Evolutionary conservation across 495 filamentous ascomycete species (phyloP).

Genomic region (Hypoxylon intermedium): DNA sequence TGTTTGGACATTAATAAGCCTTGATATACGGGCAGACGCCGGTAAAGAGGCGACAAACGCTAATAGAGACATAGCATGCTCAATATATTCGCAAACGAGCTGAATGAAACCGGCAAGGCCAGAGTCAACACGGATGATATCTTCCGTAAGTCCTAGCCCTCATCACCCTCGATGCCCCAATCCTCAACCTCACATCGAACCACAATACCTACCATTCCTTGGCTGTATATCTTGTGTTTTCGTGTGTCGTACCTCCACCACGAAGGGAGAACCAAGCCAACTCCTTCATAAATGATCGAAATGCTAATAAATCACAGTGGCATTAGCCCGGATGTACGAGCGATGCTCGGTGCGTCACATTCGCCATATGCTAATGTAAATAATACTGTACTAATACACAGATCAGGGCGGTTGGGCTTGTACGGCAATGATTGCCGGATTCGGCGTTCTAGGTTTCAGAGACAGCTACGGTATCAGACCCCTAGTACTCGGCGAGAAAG

Average conservation of each 20-base stretch:
- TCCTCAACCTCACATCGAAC: no score
- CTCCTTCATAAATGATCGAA: background rate
- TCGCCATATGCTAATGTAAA: no score
- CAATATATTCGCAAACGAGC: slow-evolving; percentile 91
- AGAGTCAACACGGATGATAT: slow-evolving; percentile 92
- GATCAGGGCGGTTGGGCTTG: slow-evolving; percentile 38
- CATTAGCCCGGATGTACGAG: slow-evolving; percentile 24
- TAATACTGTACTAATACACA: background rate
- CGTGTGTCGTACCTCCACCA: no score
- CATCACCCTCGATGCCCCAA: slow-evolving; percentile 69
- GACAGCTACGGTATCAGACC: slow-evolving; percentile 92
- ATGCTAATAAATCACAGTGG: slow-evolving; percentile 9
- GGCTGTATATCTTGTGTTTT: no score
- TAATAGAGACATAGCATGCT: slow-evolving; percentile 62
- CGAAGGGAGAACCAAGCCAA: no score
- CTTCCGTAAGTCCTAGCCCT: slow-evolving; percentile 67
- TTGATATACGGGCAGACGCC: no score
- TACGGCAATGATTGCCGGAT: slow-evolving; percentile 92
- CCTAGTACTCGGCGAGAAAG: slow-evolving; percentile 78
- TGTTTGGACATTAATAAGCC: no score
- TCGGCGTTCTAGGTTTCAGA: slow-evolving; percentile 86
- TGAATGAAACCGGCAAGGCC: slow-evolving; percentile 95
- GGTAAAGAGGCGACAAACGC: no score
- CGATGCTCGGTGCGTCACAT: slow-evolving; percentile 21
- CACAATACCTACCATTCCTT: no score